Conservation (phyloP, 2,329 filamentous ascomycete genomes). For the Amphichorda felina region DNA sequence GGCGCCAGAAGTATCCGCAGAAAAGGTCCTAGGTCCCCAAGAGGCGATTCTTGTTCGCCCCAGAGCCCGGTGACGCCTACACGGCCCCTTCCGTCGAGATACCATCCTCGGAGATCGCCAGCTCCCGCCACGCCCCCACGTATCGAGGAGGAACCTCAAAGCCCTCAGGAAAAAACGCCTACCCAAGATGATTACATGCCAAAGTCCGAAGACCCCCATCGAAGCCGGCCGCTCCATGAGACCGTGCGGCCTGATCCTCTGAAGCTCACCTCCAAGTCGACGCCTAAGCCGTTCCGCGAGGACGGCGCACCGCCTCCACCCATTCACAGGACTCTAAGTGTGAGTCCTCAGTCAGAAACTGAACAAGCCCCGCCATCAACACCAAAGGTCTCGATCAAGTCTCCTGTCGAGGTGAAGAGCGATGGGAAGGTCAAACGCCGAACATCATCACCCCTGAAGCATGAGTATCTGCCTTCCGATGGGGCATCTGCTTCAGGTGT, state of each 20-base stretch:
- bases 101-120: slow-evolving; percentile 11
- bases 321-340: slow-evolving; percentile 32
- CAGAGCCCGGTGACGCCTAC: slow-evolving; percentile 20
- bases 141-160: slow-evolving; percentile 3
- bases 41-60: slow-evolving; percentile 9
- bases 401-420: slow-evolving; percentile 32
- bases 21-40: slow-evolving; percentile 9
- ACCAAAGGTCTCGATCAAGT: slow-evolving; percentile 18
- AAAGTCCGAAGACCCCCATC: slow-evolving; percentile 9
- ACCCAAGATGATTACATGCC: slow-evolving; percentile 16
- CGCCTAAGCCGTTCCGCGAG: slow-evolving; percentile 27
- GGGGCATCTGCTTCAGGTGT: slow-evolving; percentile 47
- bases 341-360: slow-evolving; percentile 10
- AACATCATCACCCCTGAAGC: slow-evolving; percentile 87
- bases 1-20: slow-evolving; percentile 14
- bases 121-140: slow-evolving; percentile 12
- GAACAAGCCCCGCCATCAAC: slow-evolving; percentile 10
- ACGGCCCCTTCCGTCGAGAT: slow-evolving; percentile 11
- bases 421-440: slow-evolving; percentile 48
- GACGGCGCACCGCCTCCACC: slow-evolving; percentile 46
- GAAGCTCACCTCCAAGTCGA: slow-evolving; percentile 17
- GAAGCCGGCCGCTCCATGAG: slow-evolving; percentile 20
- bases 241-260: slow-evolving; percentile 23
- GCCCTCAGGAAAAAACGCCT: slow-evolving; percentile 16
- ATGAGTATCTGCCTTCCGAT: slow-evolving; percentile 87